Percentiles rank a stretch among this genome's conserved stretches.
These are phyloP conservation scores for Kregervanrija delftensis DNA, from an alignment of 805 yeast species.

Conservation along the genomic window DNA sequence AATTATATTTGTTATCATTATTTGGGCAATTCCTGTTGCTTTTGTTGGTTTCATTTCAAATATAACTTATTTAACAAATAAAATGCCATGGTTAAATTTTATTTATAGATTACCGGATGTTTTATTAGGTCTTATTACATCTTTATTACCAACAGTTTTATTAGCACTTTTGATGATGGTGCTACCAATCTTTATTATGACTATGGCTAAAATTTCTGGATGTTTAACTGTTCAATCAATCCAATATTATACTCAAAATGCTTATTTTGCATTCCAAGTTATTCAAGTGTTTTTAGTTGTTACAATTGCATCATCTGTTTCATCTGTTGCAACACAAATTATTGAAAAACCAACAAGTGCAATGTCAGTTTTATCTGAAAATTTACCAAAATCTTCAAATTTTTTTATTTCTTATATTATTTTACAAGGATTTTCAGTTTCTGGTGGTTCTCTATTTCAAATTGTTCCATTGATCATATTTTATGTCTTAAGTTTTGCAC, in stretches of 20 bases:
- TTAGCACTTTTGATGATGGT: slow-evolving; percentile 60
- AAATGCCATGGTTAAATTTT: slow-evolving; percentile 47
- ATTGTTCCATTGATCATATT: slow-evolving; percentile 50
- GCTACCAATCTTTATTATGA: slow-evolving; percentile 58
- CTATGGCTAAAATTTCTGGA: slow-evolving; percentile 57
- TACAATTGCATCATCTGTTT: slow-evolving; percentile 64
- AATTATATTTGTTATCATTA: slow-evolving; percentile 46
- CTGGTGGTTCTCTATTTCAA: slow-evolving; percentile 63
- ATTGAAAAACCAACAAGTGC: slow-evolving; percentile 51
- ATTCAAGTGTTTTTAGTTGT: slow-evolving; percentile 67
- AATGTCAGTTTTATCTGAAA: slow-evolving; percentile 53
- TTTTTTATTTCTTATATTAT: slow-evolving; percentile 63
- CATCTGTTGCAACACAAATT: slow-evolving; percentile 59
- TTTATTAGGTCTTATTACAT: slow-evolving; percentile 58
- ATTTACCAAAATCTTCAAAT: slow-evolving; percentile 67
- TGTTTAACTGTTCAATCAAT: slow-evolving; percentile 48
- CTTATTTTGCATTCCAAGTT: slow-evolving; percentile 64
- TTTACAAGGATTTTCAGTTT: slow-evolving; percentile 59
- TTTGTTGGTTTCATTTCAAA: slow-evolving; percentile 73
- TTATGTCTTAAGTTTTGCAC: slow-evolving; percentile 47
- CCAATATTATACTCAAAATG: slow-evolving; percentile 59
- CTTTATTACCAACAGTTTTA: slow-evolving; percentile 61
- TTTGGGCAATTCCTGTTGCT: slow-evolving; percentile 78
- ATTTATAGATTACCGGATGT: slow-evolving; percentile 47
- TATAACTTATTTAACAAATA: slow-evolving; percentile 52